Conservation (phyloP, 2,329 filamentous ascomycete genomes). For the Aotearoamyces nothofagi region DNA sequence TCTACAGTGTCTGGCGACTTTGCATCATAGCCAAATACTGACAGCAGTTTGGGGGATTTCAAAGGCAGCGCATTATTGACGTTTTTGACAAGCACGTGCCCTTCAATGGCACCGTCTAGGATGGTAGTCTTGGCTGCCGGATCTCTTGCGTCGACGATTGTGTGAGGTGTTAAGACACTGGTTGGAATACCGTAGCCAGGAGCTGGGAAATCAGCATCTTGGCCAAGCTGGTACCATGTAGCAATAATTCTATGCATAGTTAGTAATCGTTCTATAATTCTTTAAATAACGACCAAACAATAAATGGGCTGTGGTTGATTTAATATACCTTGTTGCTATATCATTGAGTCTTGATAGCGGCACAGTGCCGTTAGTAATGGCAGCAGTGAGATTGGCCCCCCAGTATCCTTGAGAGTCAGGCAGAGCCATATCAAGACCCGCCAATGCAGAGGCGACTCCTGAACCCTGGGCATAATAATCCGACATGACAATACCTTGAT, state of each 20-base stretch:
- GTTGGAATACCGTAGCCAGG: conserved; percentile 33
- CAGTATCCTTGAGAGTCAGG: conserved; percentile 27
- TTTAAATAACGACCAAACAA: too few species aligned
- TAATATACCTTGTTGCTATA: conserved; percentile 43
- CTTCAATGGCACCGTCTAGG: conserved; percentile 40
- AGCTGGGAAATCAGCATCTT: conserved; percentile 28
- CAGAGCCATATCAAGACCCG: conserved; percentile 62
- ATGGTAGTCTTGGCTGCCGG: conserved; percentile 29
- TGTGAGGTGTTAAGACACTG: conserved; percentile 32
- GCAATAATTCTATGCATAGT: conserved; percentile 40
- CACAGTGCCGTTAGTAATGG: conserved; percentile 45
- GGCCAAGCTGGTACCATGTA: conserved; percentile 41
- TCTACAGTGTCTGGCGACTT: conserved; percentile 2
- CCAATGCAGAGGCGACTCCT: conserved; percentile 57
- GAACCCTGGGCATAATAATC: conserved; percentile 78
- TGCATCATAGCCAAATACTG: conserved; percentile 47
- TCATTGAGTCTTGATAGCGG: conserved; percentile 39
- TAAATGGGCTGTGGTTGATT: too few species aligned
- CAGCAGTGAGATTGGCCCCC: conserved; percentile 34
- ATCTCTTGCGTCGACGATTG: conserved; percentile 38
- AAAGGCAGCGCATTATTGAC: conserved; percentile 37
- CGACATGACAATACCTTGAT: conserved; percentile 71
- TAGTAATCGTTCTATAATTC: too few species aligned
- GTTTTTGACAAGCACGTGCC: conserved; percentile 52
- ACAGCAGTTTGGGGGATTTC: conserved; percentile 29